These are phyloP conservation scores for Phanerochaete carnosa DNA, from an alignment of 768 basidiomycete species.

Conservation along the genomic window DNA sequence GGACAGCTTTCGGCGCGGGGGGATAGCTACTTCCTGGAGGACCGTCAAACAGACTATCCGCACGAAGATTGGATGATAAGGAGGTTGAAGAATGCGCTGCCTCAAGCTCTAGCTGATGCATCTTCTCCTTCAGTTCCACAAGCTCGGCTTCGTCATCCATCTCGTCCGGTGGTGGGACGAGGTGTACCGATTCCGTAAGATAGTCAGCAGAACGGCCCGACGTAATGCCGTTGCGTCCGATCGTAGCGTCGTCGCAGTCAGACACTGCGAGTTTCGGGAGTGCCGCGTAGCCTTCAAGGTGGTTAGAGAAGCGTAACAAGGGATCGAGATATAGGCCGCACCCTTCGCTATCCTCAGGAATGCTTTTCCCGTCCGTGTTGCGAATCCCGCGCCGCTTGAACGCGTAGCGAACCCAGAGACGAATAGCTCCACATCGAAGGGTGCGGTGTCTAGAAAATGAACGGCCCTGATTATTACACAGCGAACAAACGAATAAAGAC, in stretches of 20 bases:
- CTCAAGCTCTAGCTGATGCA: slow-evolving; percentile 35
- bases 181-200: slow-evolving; percentile 39
- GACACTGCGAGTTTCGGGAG: slow-evolving; percentile 49
- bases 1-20: slow-evolving; percentile 7
- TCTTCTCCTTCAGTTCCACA: slow-evolving; percentile 51
- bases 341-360: slow-evolving; percentile 79
- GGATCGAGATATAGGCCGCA: slow-evolving; percentile 26
- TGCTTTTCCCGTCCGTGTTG: slow-evolving; percentile 71
- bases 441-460: slow-evolving; percentile 30
- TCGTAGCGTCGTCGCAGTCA: slow-evolving; percentile 15
- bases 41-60: not conserved
- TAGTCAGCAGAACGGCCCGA: slow-evolving; percentile 42
- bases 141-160: slow-evolving; percentile 58
- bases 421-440: slow-evolving; percentile 71
- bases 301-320: slow-evolving; percentile 6
- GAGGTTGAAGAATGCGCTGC: slow-evolving; percentile 6
- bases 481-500: not conserved
- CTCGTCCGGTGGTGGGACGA: slow-evolving; percentile 58
- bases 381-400: slow-evolving; percentile 52
- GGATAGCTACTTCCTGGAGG: not conserved
- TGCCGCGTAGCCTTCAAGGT: slow-evolving; percentile 60
- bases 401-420: slow-evolving; percentile 76
- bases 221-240: slow-evolving; percentile 24
- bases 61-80: not conserved
- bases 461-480: not conserved